phyloP scores from a whole-genome alignment of 371 early-diverging fungal species.

The Basidiobolus meristosporus region DNA sequence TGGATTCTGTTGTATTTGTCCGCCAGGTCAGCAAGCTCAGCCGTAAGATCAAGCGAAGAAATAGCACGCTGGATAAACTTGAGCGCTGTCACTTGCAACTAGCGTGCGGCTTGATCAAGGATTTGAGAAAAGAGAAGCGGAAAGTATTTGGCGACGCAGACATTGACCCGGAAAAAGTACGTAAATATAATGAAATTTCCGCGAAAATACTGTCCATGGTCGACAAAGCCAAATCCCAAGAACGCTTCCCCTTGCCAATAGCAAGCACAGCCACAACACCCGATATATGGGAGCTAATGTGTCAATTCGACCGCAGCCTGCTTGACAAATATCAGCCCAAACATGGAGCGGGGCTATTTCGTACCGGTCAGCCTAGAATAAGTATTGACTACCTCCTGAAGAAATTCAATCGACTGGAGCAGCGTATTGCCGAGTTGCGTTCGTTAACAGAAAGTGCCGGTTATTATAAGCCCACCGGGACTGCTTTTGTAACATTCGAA shows the following conservation, averaged over 20 bases:
- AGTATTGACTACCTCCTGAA: conserved; percentile 13
- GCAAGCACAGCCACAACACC: too few relatives aligned
- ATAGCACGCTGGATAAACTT: not conserved
- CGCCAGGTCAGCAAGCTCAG: conserved; percentile 6
- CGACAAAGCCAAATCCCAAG: too few relatives aligned
- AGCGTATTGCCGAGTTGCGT: conserved; percentile 6
- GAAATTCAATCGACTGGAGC: conserved; percentile 14
- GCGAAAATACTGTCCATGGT: too few relatives aligned
- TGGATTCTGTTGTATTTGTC: conserved; percentile 15
- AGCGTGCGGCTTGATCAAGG: too few relatives aligned
- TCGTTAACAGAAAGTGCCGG: not conserved
- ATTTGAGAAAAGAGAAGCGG: too few relatives aligned
- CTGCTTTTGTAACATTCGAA: conserved; percentile 43
- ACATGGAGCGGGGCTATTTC: too few relatives aligned
- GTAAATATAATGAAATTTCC: too few relatives aligned
- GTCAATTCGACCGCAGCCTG: not conserved
- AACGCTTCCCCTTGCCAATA: too few relatives aligned
- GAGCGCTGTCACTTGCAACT: too few relatives aligned
- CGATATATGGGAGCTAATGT: too few relatives aligned
- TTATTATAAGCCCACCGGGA: conserved; percentile 20
- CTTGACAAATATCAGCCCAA: conserved; percentile 4
- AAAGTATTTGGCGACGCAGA: too few relatives aligned
- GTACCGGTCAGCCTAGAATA: too few relatives aligned
- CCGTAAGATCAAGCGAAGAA: not conserved
- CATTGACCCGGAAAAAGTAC: not conserved